A percentile compares a stretch with the other conserved stretches of the same genome.
Conservation (phyloP, 163 green algal species). For the Chloromonas sp. region DNA sequence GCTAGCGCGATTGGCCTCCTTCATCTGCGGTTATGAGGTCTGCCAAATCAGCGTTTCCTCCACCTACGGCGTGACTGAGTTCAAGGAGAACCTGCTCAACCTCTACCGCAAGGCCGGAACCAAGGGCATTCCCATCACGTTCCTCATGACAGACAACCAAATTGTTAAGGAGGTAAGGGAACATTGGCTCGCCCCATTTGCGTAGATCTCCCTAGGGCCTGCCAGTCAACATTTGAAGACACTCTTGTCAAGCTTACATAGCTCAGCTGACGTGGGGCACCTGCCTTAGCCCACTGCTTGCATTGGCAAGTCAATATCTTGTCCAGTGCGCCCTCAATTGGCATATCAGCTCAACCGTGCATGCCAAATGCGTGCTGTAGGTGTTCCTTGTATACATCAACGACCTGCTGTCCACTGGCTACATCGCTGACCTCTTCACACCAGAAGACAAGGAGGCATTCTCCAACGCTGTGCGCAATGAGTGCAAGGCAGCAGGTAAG, state of each 20-base stretch:
- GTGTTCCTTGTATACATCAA: slow-evolving; percentile 90
- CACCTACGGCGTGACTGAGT: slow-evolving; percentile 76
- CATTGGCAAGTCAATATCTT: slow-evolving; percentile 30
- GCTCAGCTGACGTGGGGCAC: background rate
- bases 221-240: too few species aligned
- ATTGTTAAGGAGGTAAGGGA: slow-evolving; percentile 53
- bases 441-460: slow-evolving; percentile 82
- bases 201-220: background rate
- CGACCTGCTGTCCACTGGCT: slow-evolving; percentile 82
- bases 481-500: slow-evolving; percentile 64
- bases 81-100: slow-evolving; percentile 80
- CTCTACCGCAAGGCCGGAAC: slow-evolving; percentile 72
- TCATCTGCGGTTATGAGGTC: slow-evolving; percentile 79
- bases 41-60: slow-evolving; percentile 81
- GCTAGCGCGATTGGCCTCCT: slow-evolving; percentile 71
- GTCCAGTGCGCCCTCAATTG: too few species aligned
- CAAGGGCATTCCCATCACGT: slow-evolving; percentile 66
- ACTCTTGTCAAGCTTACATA: background rate
- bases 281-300: slow-evolving; percentile 23
- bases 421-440: slow-evolving; percentile 79
- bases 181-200: background rate
- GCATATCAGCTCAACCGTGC: too few species aligned
- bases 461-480: slow-evolving; percentile 75
- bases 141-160: slow-evolving; percentile 88
- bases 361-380: too few species aligned